These are phyloP conservation scores for Debaryomyces nepalensis DNA, from an alignment of 1,139 yeast genomes.

Conservation along the genomic window DNA sequence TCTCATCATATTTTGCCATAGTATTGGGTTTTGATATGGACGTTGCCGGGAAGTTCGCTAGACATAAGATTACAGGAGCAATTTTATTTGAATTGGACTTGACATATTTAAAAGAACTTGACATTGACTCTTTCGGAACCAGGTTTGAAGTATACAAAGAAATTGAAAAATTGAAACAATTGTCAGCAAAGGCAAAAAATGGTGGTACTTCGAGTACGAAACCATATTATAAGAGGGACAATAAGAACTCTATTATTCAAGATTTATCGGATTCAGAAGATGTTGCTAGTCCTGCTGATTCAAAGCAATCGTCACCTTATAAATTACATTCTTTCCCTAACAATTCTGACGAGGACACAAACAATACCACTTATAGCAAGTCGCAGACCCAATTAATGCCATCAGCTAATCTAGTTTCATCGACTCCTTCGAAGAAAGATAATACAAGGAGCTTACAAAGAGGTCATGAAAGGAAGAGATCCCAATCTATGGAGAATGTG, in stretches of 20 bases:
- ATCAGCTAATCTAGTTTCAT: constrained; percentile 21
- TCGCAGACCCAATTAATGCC: constrained; percentile 22
- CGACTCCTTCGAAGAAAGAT: constrained; percentile 15
- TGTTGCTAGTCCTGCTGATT: constrained; percentile 13
- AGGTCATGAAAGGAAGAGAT: constrained; percentile 48
- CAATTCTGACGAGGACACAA: constrained; percentile 16
- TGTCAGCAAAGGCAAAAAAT: constrained; percentile 3
- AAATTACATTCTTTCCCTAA: constrained; percentile 13
- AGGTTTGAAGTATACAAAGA: constrained; percentile 90
- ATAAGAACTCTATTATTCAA: constrained; percentile 7
- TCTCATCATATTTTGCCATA: constrained; percentile 70
- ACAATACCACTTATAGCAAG: constrained; percentile 11
- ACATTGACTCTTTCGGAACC: constrained; percentile 91
- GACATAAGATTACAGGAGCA: constrained; percentile 87
- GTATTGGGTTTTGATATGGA: constrained; percentile 73
- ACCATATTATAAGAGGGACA: not conserved
- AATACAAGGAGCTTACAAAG: constrained; percentile 13
- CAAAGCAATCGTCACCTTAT: constrained; percentile 13
- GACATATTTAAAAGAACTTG: constrained; percentile 85
- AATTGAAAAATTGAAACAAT: constrained; percentile 66
- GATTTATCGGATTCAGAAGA: constrained; percentile 13
- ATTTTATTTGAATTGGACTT: constrained; percentile 85
- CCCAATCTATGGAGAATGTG: constrained; percentile 58
- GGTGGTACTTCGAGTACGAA: constrained; percentile 1
- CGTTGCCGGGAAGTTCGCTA: constrained; percentile 76